A percentile compares a stretch with the other conserved stretches of the same genome.
These are phyloP conservation scores for Phoma sp. DNA, from an alignment of 2,329 filamentous ascomycete species.

Conservation along the genomic window DNA sequence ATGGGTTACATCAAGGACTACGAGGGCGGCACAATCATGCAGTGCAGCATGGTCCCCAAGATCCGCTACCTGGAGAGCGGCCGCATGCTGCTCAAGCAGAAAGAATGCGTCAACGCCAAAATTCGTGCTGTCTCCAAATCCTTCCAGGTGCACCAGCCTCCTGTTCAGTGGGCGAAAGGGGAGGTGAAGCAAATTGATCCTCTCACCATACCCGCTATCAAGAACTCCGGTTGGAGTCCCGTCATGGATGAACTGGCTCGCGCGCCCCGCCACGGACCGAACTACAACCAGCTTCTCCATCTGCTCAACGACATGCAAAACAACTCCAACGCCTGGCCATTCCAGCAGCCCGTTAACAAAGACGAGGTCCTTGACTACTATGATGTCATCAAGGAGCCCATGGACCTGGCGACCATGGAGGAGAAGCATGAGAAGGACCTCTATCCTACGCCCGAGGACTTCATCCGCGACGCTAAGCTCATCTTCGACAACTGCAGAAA, in stretches of 20 bases:
- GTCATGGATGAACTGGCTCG: conserved; percentile 98
- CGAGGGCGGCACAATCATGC: conserved; percentile 98
- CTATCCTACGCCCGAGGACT: conserved; percentile 90
- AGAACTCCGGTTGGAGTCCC: conserved; percentile 88
- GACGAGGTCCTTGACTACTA: conserved; percentile 99
- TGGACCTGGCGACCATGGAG: conserved; percentile 97
- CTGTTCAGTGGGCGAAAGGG: conserved; percentile 82
- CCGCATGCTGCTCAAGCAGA: conserved; percentile 95
- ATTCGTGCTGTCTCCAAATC: conserved; percentile 89
- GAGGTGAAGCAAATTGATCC: conserved; percentile 74
- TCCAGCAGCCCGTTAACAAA: conserved; percentile 88
- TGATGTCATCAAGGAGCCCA: conserved; percentile 96
- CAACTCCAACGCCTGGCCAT: conserved; percentile 91
- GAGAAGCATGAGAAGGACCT: conserved; percentile 91
- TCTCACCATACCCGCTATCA: conserved; percentile 85
- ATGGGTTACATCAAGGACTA: conserved; percentile 99
- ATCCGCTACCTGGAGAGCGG: conserved; percentile 93
- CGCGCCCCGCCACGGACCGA: conserved; percentile 92
- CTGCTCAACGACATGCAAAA: conserved; percentile 96
- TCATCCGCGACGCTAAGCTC: conserved; percentile 84
- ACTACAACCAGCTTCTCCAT: conserved; percentile 92
- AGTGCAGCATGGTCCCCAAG: conserved; percentile 94
- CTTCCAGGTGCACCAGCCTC: conserved; percentile 84
- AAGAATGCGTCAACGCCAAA: conserved; percentile 92
- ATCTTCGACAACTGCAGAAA: conserved; percentile 94